Percentiles rank a stretch among this genome's conserved stretches.
Conservation (phyloP, 177 flowering plant genomes). For the Vitis hybrid region DNA sequence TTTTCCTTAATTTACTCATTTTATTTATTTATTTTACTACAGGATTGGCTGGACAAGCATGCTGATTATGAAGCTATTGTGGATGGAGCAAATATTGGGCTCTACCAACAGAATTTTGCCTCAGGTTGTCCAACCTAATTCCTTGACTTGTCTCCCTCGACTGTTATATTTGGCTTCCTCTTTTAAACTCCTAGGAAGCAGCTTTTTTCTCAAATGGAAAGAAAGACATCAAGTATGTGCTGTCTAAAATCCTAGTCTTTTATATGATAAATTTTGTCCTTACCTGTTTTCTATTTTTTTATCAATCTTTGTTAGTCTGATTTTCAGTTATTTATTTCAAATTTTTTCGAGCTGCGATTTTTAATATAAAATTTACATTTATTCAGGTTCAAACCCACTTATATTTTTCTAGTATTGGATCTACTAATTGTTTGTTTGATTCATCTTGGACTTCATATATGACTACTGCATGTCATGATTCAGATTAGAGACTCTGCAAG, state of each 20-base stretch:
- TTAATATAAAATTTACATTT: too few relatives aligned
- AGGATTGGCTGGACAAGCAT: constrained; percentile 76
- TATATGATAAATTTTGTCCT: neutral
- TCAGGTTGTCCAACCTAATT: constrained; percentile 53
- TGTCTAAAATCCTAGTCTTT: neutral
- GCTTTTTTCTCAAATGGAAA: constrained; percentile 83
- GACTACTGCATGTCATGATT: too few relatives aligned
- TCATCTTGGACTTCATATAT: too few relatives aligned
- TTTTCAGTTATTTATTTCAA: neutral
- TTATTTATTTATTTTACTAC: neutral
- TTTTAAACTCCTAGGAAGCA: constrained; percentile 75
- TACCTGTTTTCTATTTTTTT: neutral
- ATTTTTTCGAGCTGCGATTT: too few relatives aligned
- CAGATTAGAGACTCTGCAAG: too few relatives aligned
- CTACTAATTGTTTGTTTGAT: too few relatives aligned
- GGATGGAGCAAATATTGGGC: constrained; percentile 88
- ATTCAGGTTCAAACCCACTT: too few relatives aligned
- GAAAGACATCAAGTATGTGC: constrained; percentile 81
- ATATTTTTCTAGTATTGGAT: too few relatives aligned
- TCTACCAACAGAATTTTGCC: constrained; percentile 78
- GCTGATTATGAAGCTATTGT: constrained; percentile 64
- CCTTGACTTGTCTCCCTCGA: neutral
- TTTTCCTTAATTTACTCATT: neutral
- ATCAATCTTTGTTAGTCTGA: neutral
- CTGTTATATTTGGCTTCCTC: neutral